These are phyloP conservation scores for Fusarium foetens DNA, from an alignment of 2,329 filamentous ascomycete species.

Conservation along the genomic window DNA sequence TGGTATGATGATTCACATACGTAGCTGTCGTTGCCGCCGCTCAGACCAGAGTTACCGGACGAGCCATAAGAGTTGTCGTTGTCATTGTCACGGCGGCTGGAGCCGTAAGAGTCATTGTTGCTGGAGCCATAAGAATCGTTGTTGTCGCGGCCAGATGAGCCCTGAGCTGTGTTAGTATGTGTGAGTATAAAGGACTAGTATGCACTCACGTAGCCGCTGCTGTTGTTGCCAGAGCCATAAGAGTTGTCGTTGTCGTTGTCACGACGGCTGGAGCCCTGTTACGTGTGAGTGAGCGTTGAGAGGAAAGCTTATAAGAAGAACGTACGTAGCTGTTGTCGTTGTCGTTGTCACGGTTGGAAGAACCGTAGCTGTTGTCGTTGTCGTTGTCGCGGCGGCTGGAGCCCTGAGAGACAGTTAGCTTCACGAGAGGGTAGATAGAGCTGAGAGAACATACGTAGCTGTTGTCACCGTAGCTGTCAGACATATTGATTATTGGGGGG, in stretches of 20 bases:
- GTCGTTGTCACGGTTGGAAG: not conserved
- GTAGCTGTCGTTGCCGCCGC: slow-evolving; percentile 18
- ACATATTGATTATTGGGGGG: slow-evolving; percentile 51
- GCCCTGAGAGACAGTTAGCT: slow-evolving; percentile 20
- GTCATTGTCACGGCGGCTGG: not conserved
- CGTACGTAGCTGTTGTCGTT: slow-evolving; percentile 9
- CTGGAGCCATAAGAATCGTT: slow-evolving; percentile 8
- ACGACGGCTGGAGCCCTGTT: slow-evolving; percentile 31
- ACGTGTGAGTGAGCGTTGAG: slow-evolving; percentile 1
- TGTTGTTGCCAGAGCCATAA: slow-evolving; percentile 10
- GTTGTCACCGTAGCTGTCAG: slow-evolving; percentile 57
- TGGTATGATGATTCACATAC: not conserved
- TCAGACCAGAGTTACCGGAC: slow-evolving; percentile 5
- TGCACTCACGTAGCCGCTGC: not conserved
- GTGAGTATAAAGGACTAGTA: too few relatives aligned
- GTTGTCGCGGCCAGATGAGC: slow-evolving; percentile 12
- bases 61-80: slow-evolving; percentile 11
- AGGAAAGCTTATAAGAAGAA: too few relatives aligned
- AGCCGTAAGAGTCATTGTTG: not conserved
- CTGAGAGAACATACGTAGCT: slow-evolving; percentile 38
- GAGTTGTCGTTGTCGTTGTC: slow-evolving; percentile 22
- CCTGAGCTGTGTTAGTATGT: not conserved
- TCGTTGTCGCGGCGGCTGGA: slow-evolving; percentile 34
- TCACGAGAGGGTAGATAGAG: not conserved
- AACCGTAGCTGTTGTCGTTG: slow-evolving; percentile 3